Evolutionary conservation across 129 eudicot genomes (phyloP).

Genomic region (Calendula officinalis): DNA sequence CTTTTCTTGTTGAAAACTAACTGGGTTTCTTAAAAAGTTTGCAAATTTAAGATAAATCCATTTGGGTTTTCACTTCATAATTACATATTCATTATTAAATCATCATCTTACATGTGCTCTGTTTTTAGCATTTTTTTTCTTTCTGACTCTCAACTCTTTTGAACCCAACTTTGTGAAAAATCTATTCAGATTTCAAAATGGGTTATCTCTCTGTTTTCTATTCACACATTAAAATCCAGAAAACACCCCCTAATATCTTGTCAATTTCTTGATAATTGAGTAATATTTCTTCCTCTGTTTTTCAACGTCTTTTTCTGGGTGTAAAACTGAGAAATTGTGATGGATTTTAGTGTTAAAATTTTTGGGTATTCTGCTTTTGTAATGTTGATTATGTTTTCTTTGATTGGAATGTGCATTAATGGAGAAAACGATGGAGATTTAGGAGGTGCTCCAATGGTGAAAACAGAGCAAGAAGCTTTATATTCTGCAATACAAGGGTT

Average conservation of each 20-base stretch:
- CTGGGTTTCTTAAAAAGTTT: conserved; percentile 20
- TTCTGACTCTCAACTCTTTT: conserved; percentile 6
- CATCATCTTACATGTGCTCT: conserved; percentile 29
- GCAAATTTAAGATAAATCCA: conserved; percentile 17
- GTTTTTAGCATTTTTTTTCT: neutral
- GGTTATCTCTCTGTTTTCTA: neutral
- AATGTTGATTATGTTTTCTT: conserved; percentile 19
- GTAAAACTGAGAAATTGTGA: conserved; percentile 25
- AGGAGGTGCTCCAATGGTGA: conserved; percentile 64
- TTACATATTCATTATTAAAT: conserved; percentile 3
- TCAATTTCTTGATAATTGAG: neutral
- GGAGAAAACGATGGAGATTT: conserved; percentile 37
- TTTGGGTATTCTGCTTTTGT: conserved; percentile 20
- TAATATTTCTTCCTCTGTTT: neutral
- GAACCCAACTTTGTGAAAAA: conserved; percentile 25
- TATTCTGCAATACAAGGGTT: conserved; percentile 73
- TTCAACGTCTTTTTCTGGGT: neutral
- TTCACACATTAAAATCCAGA: neutral
- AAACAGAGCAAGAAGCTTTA: conserved; percentile 64
- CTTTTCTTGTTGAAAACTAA: conserved; percentile 26
- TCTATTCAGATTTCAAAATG: conserved; percentile 9
- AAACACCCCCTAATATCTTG: neutral
- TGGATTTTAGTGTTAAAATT: conserved; percentile 26
- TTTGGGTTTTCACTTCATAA: conserved; percentile 25
- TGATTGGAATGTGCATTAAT: conserved; percentile 25